Base-by-base conservation (phyloP, 148 eudicot genomes). In the Polygonum aviculare region DNA sequence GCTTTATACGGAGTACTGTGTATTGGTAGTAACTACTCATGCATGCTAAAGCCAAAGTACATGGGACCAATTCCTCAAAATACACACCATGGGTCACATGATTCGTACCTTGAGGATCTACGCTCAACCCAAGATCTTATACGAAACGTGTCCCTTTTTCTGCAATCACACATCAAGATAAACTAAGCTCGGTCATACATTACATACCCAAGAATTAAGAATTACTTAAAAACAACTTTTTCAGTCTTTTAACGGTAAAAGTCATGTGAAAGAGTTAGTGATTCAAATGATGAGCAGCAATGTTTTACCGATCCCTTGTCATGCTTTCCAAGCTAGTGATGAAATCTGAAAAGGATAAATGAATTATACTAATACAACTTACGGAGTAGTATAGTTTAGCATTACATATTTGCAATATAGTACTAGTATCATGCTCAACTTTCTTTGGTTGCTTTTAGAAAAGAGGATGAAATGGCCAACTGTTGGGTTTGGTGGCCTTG, bases 251-350 rank as follows among this genome's bases (percentile, higher is more conserved):
- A 16, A 67, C 16, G 71, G 72, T 15, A 14, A 36, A 67, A 67
- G 72, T 67, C 72, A 67, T 67, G 72, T 67, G 72, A 67, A 67
- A 35, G 72, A 67, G 72, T 67, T 67, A 36, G 72, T 36, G 45
- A 67, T 67, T 67, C 72, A 67, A 67, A 67, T 67, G 72, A 67
- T 67, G 72, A 67, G 72, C 72, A 67, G 72, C 72, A 36, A 67
- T 35, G 72, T 67, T 67, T 67, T 67, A 67, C 72, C 38, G 11
- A 14, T 67, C 72, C 72, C 44, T 41, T 5, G 4, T 35, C 72
- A 6, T 36, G 72, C 44, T 67, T 67, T 67, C 41, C 72, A 67
- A 67, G 38, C 72, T 36, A 67, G 38, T 9, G 69, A 59, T 35
- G 35, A 54, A 51, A 51, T 51, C 55, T 16, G 21, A 6, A 51